Conservation (phyloP, 306 rosid species). For the Crotalaria pallida region DNA sequence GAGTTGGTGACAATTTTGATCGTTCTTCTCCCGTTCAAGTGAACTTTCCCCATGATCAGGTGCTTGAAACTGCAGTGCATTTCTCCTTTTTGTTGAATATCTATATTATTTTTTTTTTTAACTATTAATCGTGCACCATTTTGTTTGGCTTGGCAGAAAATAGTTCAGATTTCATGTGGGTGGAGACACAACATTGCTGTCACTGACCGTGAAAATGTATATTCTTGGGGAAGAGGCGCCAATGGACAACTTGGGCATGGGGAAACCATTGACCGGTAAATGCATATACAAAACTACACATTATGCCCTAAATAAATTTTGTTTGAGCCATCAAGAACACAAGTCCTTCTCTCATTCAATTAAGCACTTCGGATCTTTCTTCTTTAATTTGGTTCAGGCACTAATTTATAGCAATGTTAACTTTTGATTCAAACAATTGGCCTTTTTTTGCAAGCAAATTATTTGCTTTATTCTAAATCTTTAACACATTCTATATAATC, state of each 20-base stretch:
- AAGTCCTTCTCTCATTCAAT: not conserved
- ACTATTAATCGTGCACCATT: not conserved
- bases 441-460: not conserved
- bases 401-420: not conserved
- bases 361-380: not conserved
- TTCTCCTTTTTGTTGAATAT: not conserved
- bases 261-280: constrained; percentile 69
- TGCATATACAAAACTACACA: not conserved
- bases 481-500: not conserved
- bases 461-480: not conserved
- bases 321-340: not conserved
- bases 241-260: constrained; percentile 98
- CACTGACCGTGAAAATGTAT: constrained; percentile 65
- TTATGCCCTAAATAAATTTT: not conserved
- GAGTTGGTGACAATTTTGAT: constrained; percentile 74
- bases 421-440: not conserved
- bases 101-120: not conserved
- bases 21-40: constrained; percentile 64
- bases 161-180: constrained; percentile 67
- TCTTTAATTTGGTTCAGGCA: not conserved
- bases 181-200: constrained; percentile 91
- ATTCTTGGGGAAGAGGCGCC: constrained; percentile 98
- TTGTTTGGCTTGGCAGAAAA: constrained; percentile 54
- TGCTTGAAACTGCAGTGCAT: constrained; percentile 23
- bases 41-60: constrained; percentile 66